A percentile compares a stretch with the other conserved stretches of the same genome.
Evolutionary conservation across 768 basidiomycete genomes (phyloP).

Genomic region (Tricholoma bakamatsutake): DNA sequence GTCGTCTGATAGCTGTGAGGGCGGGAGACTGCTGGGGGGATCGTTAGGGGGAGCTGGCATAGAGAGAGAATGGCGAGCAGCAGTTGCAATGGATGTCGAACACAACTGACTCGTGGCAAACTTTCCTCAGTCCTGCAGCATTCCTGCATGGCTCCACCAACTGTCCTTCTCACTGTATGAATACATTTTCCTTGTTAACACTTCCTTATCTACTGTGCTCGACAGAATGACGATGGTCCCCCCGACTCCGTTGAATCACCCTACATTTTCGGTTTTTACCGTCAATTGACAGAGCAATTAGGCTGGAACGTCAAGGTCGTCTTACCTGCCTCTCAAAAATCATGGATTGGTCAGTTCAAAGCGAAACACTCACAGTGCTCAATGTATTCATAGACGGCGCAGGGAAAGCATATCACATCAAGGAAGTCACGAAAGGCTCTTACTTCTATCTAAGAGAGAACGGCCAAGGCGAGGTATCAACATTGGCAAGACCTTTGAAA

Average conservation of each 20-base stretch:
- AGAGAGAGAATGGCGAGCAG: slow-evolving; percentile 13
- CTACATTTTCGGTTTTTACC: slow-evolving; percentile 67
- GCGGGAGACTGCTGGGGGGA: neutral
- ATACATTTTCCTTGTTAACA: neutral
- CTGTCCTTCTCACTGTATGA: slow-evolving; percentile 36
- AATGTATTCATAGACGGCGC: neutral
- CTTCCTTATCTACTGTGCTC: neutral
- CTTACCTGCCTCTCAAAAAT: slow-evolving; percentile 75
- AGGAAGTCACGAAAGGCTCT: slow-evolving; percentile 58
- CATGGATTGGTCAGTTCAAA: slow-evolving; percentile 68
- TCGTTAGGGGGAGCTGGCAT: slow-evolving; percentile 7
- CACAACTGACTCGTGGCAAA: neutral
- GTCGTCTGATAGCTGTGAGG: slow-evolving; percentile 5
- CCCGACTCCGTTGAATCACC: slow-evolving; percentile 63
- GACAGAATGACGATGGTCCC: slow-evolving; percentile 81
- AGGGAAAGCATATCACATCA: slow-evolving; percentile 83
- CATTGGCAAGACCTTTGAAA: slow-evolving; percentile 56
- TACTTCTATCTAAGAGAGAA: slow-evolving; percentile 78
- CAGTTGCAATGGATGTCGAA: neutral
- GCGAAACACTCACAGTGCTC: neutral
- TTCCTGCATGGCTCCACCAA: slow-evolving; percentile 18
- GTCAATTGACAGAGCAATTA: slow-evolving; percentile 49
- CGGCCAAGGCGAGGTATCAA: slow-evolving; percentile 62
- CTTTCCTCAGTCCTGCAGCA: neutral
- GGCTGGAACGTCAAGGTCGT: slow-evolving; percentile 82